Evolutionary conservation across 106 monocot species (phyloP).

Genomic region (Chionographis japonica): DNA sequence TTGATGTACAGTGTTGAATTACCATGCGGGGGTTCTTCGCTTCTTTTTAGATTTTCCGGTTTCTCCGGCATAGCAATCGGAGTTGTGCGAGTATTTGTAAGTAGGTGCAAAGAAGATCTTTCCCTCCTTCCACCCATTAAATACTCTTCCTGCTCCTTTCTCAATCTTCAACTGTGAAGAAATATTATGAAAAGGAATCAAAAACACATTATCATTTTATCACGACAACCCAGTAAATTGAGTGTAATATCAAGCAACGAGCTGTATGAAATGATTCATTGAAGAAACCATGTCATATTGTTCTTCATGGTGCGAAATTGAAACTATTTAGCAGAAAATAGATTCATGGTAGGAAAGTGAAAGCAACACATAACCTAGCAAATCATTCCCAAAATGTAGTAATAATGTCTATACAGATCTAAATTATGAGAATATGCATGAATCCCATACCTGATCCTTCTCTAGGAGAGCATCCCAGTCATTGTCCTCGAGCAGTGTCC

Average conservation of each 20-base stretch:
- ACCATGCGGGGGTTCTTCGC: conserved; percentile 88
- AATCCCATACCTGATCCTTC: conserved; percentile 61
- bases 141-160: conserved; percentile 80
- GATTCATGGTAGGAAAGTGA: too few species aligned
- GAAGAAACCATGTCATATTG: too few species aligned
- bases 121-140: conserved; percentile 79
- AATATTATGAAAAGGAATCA: neutral
- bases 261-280: too few species aligned
- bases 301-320: too few species aligned
- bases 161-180: conserved; percentile 47
- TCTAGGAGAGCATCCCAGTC: conserved; percentile 83
- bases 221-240: too few species aligned
- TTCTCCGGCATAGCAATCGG: conserved; percentile 75
- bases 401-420: too few species aligned
- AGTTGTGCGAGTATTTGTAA: conserved; percentile 79
- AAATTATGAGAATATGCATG: neutral
- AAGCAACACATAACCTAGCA: too few species aligned
- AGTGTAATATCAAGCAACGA: too few species aligned
- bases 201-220: too few species aligned
- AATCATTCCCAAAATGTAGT: too few species aligned
- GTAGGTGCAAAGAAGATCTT: conserved; percentile 84
- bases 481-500: conserved; percentile 56
- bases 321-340: too few species aligned
- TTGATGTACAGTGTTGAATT: too few species aligned
- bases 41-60: conserved; percentile 69